phyloP scores from a whole-genome alignment of 176 grass and related monocot genomes.

The Poa pratensis region DNA sequence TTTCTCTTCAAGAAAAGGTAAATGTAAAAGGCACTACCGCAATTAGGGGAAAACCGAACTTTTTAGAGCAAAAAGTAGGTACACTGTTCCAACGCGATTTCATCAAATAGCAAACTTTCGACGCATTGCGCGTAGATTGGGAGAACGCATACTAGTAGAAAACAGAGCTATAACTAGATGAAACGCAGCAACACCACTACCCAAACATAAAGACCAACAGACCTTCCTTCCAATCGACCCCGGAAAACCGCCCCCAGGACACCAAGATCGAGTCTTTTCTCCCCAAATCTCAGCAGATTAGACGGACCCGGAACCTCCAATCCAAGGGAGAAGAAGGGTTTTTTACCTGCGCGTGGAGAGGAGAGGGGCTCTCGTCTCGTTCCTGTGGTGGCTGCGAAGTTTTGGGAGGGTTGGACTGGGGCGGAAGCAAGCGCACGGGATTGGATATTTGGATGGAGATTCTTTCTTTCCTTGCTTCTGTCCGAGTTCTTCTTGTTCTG shows the following conservation, averaged over 20 bases:
- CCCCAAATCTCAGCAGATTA: background rate
- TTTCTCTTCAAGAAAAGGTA: background rate
- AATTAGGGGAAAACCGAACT: background rate
- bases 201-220: background rate
- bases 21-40: background rate
- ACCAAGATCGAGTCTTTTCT: background rate
- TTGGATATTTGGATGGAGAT: too few species aligned
- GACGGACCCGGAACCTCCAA: background rate
- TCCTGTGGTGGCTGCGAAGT: too few species aligned
- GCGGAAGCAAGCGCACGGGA: too few species aligned
- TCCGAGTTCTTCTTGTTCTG: too few species aligned
- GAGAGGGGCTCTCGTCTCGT: too few species aligned
- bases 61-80: background rate
- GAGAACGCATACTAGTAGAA: background rate
- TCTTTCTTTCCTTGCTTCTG: too few species aligned
- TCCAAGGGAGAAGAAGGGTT: slow-evolving; percentile 11
- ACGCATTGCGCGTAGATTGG: background rate
- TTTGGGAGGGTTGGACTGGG: too few species aligned
- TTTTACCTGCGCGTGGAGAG: slow-evolving; percentile 37
- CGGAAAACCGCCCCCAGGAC: background rate
- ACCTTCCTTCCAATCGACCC: background rate
- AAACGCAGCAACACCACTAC: background rate
- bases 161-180: background rate
- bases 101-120: background rate
- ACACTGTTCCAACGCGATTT: background rate